phyloP scores from a whole-genome alignment of 2,329 filamentous ascomycete genomes.

The Zalaria sp. region DNA sequence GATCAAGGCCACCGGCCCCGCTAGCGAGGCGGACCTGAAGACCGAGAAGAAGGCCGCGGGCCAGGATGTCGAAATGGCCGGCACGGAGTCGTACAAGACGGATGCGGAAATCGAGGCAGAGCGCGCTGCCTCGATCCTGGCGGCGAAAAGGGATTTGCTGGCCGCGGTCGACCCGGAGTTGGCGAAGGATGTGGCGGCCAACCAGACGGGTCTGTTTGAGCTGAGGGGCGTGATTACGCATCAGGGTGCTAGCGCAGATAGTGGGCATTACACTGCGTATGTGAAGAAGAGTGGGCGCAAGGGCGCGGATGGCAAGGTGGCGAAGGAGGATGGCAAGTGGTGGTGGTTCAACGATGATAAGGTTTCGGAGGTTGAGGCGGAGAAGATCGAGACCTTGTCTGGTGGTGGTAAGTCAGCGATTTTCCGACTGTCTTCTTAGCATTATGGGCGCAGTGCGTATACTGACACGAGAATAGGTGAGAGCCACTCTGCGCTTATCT shows the following conservation, averaged over 20 bases:
- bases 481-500: slow-evolving; percentile 67
- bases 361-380: slow-evolving; percentile 77
- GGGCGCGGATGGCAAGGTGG: slow-evolving; percentile 61
- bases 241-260: slow-evolving; percentile 91
- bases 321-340: slow-evolving; percentile 85
- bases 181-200: slow-evolving; percentile 64
- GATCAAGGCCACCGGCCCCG: slow-evolving; percentile 16
- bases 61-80: slow-evolving; percentile 59
- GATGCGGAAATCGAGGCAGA: slow-evolving; percentile 88
- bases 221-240: slow-evolving; percentile 89
- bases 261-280: slow-evolving; percentile 94
- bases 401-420: slow-evolving; percentile 54
- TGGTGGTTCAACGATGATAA: slow-evolving; percentile 99
- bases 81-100: slow-evolving; percentile 80
- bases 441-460: background rate
- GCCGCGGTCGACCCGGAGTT: slow-evolving; percentile 63
- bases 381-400: slow-evolving; percentile 80
- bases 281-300: slow-evolving; percentile 76
- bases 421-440: background rate
- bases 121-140: slow-evolving; percentile 56
- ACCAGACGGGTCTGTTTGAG: slow-evolving; percentile 92
- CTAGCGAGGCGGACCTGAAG: slow-evolving; percentile 27
- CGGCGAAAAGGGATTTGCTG: slow-evolving; percentile 78
- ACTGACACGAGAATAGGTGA: slow-evolving; percentile 33
- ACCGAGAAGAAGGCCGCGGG: slow-evolving; percentile 39